Evolutionary conservation across 257 asterid species (phyloP), one percentile per base, ranked within the genome.

Genomic region (Jaltomata sinuosa): DNA sequence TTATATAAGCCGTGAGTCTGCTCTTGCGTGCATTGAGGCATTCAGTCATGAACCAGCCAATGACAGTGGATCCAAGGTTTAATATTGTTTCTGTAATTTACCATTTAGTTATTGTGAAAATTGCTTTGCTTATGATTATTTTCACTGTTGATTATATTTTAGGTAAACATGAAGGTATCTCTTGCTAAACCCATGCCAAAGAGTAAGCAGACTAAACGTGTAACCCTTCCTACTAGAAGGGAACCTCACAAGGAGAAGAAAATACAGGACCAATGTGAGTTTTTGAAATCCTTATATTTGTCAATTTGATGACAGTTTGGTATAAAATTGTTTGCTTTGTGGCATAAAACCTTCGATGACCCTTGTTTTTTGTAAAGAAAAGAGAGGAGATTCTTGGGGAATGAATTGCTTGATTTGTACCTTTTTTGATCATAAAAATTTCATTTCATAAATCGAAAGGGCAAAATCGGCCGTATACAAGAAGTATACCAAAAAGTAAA

Each of bases 21-120:
- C 98, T 86, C 91, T 93, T 81, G 85, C 88, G 32, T 94, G 98
- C 90, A 88, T 93, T 62, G 89, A 92, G 87, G 86, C 89, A 71
- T 84, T 93, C 89, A 80, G 80, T 59, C 89, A 80, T 82, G 93
- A 86, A 85, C 84, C 85, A 87, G 81, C 50, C 79, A 87, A 89
- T 81, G 89, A 88, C 77, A 88, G 68, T 79, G 86, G 91, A 84
- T 84, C 89, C 82, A 89, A 92, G 93, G 96, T 94, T 84, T 83
- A 18, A 40, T 80, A 57, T 59, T 83, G 32, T n/a, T 31, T 52
- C 1, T 14, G 34, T 79, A 81, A 65, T 67, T 47, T 14, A 40
- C 53, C 71, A 36, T 61, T 59, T 74, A 68, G 38, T 85, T 45
- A 38, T 62, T 79, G 45, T 36, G 76, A 78, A 25, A 54, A 80